Evolutionary conservation across 2,329 filamentous ascomycete species (phyloP).

Genomic region (Phyllosticta paracitricarpa): DNA sequence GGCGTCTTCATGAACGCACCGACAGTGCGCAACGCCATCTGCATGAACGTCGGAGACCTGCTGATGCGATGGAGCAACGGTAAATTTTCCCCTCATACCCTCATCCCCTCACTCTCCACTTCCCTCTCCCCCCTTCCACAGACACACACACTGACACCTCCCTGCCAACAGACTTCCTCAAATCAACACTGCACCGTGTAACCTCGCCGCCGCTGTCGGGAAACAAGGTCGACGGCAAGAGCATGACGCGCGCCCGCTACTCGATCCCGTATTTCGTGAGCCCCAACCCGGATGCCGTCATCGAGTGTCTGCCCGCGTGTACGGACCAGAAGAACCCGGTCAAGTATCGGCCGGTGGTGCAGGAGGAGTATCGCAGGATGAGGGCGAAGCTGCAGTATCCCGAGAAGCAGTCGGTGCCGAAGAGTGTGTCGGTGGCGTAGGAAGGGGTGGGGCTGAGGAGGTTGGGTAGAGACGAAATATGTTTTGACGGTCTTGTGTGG

Average conservation of each 20-base stretch:
- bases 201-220: background rate
- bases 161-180: slow-evolving; percentile 1
- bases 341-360: slow-evolving; percentile 8
- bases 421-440: background rate
- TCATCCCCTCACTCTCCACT: background rate
- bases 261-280: slow-evolving; percentile 52
- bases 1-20: slow-evolving; percentile 3
- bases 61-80: slow-evolving; percentile 11
- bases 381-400: slow-evolving; percentile 10
- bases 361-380: slow-evolving; percentile 8
- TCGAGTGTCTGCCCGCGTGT: slow-evolving; percentile 27
- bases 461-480: background rate
- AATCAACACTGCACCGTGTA: slow-evolving; percentile 7
- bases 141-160: background rate
- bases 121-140: background rate
- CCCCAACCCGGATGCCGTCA: slow-evolving; percentile 39
- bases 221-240: slow-evolving; percentile 20
- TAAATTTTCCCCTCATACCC: background rate
- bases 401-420: background rate
- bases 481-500: background rate
- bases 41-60: slow-evolving; percentile 8
- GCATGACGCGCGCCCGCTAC: slow-evolving; percentile 43
- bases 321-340: slow-evolving; percentile 1
- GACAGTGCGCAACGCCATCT: slow-evolving; percentile 4
- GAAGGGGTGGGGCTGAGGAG: background rate